These are phyloP conservation scores for Incumbomyces delicatus DNA, from an alignment of 2,329 filamentous ascomycete species.

Conservation along the genomic window DNA sequence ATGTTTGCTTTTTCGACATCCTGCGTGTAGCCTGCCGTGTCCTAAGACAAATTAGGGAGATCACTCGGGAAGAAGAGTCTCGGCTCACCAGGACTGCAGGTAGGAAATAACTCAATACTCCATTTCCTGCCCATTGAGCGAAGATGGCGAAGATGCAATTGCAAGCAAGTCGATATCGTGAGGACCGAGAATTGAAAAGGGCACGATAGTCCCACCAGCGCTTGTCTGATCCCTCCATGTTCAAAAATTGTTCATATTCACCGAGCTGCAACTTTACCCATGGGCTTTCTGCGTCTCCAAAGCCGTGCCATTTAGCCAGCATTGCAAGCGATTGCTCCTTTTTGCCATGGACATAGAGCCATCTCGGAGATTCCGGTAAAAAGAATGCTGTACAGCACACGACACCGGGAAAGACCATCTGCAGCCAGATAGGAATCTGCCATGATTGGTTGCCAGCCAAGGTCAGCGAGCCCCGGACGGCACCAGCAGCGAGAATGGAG, in stretches of 20 bases:
- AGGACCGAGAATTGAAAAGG: slow-evolving; percentile 39
- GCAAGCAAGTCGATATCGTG: slow-evolving; percentile 41
- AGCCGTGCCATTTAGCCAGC: slow-evolving; percentile 51
- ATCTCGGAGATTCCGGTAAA: slow-evolving; percentile 54
- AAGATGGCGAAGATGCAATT: slow-evolving; percentile 45
- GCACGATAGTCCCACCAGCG: slow-evolving; percentile 46
- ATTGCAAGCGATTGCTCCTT: slow-evolving; percentile 48
- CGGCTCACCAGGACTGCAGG: slow-evolving; percentile 34
- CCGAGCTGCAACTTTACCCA: slow-evolving; percentile 25
- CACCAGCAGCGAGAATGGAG: slow-evolving; percentile 46
- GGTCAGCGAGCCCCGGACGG: slow-evolving; percentile 38
- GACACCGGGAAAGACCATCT: slow-evolving; percentile 37
- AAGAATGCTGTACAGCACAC: slow-evolving; percentile 43
- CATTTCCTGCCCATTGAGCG: slow-evolving; percentile 36
- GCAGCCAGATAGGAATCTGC: slow-evolving; percentile 49
- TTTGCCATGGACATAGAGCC: slow-evolving; percentile 51
- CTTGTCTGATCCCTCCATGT: slow-evolving; percentile 24
- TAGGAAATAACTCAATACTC: slow-evolving; percentile 45
- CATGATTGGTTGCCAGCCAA: slow-evolving; percentile 38
- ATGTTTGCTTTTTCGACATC: slow-evolving; percentile 45
- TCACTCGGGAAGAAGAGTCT: too few relatives aligned
- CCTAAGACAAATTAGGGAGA: slow-evolving; percentile 5
- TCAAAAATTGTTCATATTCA: slow-evolving; percentile 28
- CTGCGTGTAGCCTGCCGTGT: slow-evolving; percentile 41
- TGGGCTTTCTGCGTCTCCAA: slow-evolving; percentile 29